phyloP scores from a whole-genome alignment of 495 filamentous ascomycete species.

The Evernia prunastri region DNA sequence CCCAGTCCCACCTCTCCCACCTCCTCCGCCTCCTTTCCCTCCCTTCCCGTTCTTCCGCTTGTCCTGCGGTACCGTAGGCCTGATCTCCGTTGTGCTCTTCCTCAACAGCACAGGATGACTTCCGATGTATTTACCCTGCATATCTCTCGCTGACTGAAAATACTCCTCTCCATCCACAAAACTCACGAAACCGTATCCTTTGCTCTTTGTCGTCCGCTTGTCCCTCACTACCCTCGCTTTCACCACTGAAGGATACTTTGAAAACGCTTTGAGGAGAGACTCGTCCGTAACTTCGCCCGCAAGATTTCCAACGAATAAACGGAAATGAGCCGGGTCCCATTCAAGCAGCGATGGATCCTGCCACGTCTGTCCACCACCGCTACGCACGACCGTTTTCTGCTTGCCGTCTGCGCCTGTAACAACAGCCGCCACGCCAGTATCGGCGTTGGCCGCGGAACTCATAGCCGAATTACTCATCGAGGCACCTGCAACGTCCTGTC shows the following conservation, averaged over 20 bases:
- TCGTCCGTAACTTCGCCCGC: conserved; percentile 99
- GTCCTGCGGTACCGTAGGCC: conserved; percentile 49
- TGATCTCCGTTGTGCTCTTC: conserved; percentile 86
- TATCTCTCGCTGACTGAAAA: conserved; percentile 90
- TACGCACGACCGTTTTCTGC: conserved; percentile 69
- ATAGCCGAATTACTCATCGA: conserved; percentile 30
- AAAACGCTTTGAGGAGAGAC: conserved; percentile 85
- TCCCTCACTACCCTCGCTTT: conserved; percentile 95
- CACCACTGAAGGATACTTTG: conserved; percentile 76
- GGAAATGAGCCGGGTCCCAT: conserved; percentile 93
- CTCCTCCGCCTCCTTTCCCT: conserved; percentile 31
- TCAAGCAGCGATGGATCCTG: conserved; percentile 78
- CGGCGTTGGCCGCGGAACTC: conserved; percentile 34
- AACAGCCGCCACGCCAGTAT: conserved; percentile 41
- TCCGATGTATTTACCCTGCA: conserved; percentile 98
- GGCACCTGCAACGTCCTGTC: conserved; percentile 26
- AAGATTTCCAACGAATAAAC: conserved; percentile 92
- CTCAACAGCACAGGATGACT: conserved; percentile 84
- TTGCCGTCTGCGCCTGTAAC: conserved; percentile 42
- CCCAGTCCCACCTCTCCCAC: conserved; percentile 37
- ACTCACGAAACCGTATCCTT: conserved; percentile 92
- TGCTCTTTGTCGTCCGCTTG: conserved; percentile 90
- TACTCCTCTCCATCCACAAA: conserved; percentile 94
- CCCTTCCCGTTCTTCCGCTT: conserved; percentile 42
- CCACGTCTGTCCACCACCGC: conserved; percentile 88